phyloP scores from a whole-genome alignment of 2,329 filamentous ascomycete species.

The Cladobotryum mycophilum region DNA sequence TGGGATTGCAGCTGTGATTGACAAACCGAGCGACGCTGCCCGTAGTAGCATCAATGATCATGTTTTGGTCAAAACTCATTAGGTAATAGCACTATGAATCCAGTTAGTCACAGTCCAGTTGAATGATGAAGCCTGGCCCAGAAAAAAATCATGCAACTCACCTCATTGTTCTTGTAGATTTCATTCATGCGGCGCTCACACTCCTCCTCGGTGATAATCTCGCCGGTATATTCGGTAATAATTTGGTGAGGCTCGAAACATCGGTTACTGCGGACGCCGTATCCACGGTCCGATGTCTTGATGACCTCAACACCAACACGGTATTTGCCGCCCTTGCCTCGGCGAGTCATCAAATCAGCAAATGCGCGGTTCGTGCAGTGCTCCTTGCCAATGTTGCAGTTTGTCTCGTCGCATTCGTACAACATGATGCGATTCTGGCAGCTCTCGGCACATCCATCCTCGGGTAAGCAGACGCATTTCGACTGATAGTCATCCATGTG shows the following conservation, averaged over 20 bases:
- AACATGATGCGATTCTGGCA: slow-evolving; percentile 97
- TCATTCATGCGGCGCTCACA: slow-evolving; percentile 91
- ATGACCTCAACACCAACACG: slow-evolving; percentile 92
- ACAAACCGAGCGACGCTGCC: slow-evolving; percentile 96
- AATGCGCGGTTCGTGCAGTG: slow-evolving; percentile 84
- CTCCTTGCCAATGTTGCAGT: slow-evolving; percentile 72
- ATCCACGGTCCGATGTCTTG: slow-evolving; percentile 81
- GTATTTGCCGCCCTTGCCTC: slow-evolving; percentile 74
- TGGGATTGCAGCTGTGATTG: slow-evolving; percentile 94
- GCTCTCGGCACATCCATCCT: slow-evolving; percentile 77
- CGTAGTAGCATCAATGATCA: slow-evolving; percentile 95
- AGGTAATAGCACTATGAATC: slow-evolving; percentile 79
- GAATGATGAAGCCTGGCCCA: background rate
- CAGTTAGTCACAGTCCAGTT: no score
- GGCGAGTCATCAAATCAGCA: slow-evolving; percentile 67
- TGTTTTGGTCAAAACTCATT: slow-evolving; percentile 97
- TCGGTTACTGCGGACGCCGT: slow-evolving; percentile 85
- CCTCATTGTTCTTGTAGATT: slow-evolving; percentile 88
- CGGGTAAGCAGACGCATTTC: slow-evolving; percentile 69
- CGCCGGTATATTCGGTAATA: slow-evolving; percentile 96
- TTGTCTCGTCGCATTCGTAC: slow-evolving; percentile 88
- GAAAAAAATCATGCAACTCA: slow-evolving; percentile 39
- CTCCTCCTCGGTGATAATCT: slow-evolving; percentile 93
- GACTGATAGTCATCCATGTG: slow-evolving; percentile 68
- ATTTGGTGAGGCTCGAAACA: slow-evolving; percentile 86